Evolutionary conservation across 225 moss, liverwort and hornwort species (phyloP).

Genomic region (Antitrichia curtipendula): DNA sequence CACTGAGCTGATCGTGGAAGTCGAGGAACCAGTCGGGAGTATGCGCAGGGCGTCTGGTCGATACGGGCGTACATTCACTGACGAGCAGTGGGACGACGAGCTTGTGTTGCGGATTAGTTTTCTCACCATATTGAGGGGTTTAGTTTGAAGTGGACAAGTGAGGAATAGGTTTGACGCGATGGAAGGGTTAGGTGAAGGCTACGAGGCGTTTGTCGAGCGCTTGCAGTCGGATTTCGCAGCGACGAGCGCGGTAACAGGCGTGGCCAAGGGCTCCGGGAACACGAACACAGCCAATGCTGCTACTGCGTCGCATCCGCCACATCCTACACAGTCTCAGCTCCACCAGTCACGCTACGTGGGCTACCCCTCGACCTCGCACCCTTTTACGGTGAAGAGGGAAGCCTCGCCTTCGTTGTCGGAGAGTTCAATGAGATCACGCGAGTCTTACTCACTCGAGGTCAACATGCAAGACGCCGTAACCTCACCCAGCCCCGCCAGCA

Average conservation of each 20-base stretch:
- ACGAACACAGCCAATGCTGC: constrained; percentile 14
- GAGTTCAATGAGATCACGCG: constrained; percentile 45
- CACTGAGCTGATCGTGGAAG: not conserved
- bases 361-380: constrained; percentile 41
- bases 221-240: constrained; percentile 85
- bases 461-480: constrained; percentile 51
- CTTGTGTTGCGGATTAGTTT: not conserved
- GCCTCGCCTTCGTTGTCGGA: constrained; percentile 35
- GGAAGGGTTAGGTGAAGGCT: constrained; percentile 89
- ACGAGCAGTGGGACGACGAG: not conserved
- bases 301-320: constrained; percentile 36
- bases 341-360: constrained; percentile 50
- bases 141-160: not conserved
- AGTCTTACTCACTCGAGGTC: constrained; percentile 38
- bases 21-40: not conserved
- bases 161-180: constrained; percentile 11
- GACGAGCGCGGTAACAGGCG: constrained; percentile 18
- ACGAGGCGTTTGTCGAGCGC: constrained; percentile 87
- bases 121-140: not conserved
- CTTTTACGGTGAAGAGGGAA: constrained; percentile 46
- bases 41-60: constrained; percentile 1
- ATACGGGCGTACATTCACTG: constrained; percentile 2
- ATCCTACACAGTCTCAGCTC: constrained; percentile 46
- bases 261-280: not conserved
- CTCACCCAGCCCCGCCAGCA: constrained; percentile 26